Evolutionary conservation across 257 asterid species (phyloP).

Genomic region (Lantana camara): DNA sequence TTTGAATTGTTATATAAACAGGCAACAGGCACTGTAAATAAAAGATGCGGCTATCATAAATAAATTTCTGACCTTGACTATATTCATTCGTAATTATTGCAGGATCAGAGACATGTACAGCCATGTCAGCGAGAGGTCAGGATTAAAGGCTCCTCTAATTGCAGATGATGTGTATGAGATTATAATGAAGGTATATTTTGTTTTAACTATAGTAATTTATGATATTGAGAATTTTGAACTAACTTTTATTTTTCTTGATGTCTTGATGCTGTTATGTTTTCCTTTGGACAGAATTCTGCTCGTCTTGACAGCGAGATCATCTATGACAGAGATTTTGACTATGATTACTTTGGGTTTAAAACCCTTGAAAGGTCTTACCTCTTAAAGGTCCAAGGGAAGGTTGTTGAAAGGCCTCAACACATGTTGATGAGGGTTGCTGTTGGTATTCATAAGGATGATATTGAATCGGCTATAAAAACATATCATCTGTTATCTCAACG

Average conservation of each 20-base stretch:
- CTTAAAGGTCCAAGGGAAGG: conserved; percentile 73
- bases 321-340: conserved; percentile 92
- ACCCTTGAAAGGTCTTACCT: conserved; percentile 95
- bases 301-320: conserved; percentile 93
- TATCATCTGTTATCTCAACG: conserved; percentile 90
- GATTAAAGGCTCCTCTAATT: conserved; percentile 75
- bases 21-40: not conserved
- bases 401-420: conserved; percentile 98
- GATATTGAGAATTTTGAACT: not conserved
- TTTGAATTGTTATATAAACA: not conserved
- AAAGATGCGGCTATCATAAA: not conserved
- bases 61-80: not conserved
- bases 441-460: conserved; percentile 85
- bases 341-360: conserved; percentile 93
- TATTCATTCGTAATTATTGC: conserved; percentile 19
- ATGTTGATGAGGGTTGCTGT: conserved; percentile 98
- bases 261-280: conserved; percentile 5
- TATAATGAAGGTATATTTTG: conserved; percentile 69
- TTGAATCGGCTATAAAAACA: conserved; percentile 75
- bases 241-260: not conserved
- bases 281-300: conserved; percentile 62
- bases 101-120: conserved; percentile 85
- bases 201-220: not conserved
- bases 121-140: conserved; percentile 87
- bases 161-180: conserved; percentile 87